These are phyloP conservation scores for Pestalotiopsis fici DNA, from an alignment of 2,329 filamentous ascomycete species.

Conservation along the genomic window DNA sequence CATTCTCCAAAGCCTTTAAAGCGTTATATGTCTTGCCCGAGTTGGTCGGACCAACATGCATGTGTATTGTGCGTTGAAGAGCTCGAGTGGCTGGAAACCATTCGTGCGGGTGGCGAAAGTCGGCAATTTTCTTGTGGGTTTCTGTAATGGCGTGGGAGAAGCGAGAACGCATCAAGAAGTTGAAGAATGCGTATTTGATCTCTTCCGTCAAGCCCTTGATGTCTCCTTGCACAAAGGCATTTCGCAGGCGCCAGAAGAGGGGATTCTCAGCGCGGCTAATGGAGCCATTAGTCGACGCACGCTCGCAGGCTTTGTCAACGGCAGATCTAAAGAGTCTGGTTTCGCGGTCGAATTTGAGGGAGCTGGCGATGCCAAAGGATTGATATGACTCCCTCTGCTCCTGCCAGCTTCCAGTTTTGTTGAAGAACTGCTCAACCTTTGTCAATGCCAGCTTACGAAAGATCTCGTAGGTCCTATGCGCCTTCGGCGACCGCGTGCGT, in stretches of 20 bases:
- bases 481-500: background rate
- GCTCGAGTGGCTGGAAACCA: slow-evolving; percentile 87
- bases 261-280: slow-evolving; percentile 47
- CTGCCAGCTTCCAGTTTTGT: slow-evolving; percentile 23
- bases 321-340: slow-evolving; percentile 44
- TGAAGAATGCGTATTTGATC: slow-evolving; percentile 69
- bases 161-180: slow-evolving; percentile 57
- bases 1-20: slow-evolving; percentile 77
- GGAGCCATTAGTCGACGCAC: slow-evolving; percentile 39
- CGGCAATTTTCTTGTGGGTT: slow-evolving; percentile 68
- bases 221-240: slow-evolving; percentile 59
- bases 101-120: slow-evolving; percentile 85
- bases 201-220: slow-evolving; percentile 52
- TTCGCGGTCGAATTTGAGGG: slow-evolving; percentile 45
- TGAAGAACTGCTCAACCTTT: slow-evolving; percentile 37
- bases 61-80: slow-evolving; percentile 79
- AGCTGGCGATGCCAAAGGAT: slow-evolving; percentile 36
- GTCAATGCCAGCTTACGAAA: slow-evolving; percentile 22
- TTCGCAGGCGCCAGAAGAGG: slow-evolving; percentile 58
- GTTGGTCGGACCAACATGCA: slow-evolving; percentile 96
- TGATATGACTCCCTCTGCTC: slow-evolving; percentile 26
- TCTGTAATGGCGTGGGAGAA: slow-evolving; percentile 58
- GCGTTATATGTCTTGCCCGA: slow-evolving; percentile 98
- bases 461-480: slow-evolving; percentile 18
- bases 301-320: slow-evolving; percentile 44